phyloP scores from a whole-genome alignment of 805 yeast genomes.

The Saturnispora halmiae region DNA sequence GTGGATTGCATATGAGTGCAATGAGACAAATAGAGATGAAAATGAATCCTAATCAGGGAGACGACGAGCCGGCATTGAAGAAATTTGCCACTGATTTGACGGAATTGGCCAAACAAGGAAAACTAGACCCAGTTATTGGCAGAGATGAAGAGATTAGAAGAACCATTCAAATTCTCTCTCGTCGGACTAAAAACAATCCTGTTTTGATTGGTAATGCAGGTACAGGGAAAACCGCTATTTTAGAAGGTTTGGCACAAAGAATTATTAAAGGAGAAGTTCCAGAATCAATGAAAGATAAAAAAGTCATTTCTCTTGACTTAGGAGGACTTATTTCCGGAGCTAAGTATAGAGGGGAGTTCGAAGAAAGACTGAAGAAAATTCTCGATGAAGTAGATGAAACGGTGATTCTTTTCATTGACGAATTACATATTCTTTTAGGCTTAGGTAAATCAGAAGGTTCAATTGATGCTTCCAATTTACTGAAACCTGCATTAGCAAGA shows the following conservation, averaged over 20 bases:
- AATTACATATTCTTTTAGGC: slow-evolving; percentile 81
- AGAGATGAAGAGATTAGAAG: slow-evolving; percentile 91
- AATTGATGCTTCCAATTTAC: slow-evolving; percentile 87
- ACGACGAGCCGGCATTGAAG: slow-evolving; percentile 68
- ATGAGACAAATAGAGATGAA: slow-evolving; percentile 20
- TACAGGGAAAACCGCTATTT: slow-evolving; percentile 94
- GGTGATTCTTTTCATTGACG: slow-evolving; percentile 81
- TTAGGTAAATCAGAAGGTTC: slow-evolving; percentile 91
- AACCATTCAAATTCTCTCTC: slow-evolving; percentile 82
- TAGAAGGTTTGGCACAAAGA: slow-evolving; percentile 94
- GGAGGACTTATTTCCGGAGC: slow-evolving; percentile 92
- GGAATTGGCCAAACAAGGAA: slow-evolving; percentile 77
- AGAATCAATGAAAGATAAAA: slow-evolving; percentile 81
- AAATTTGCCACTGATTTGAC: slow-evolving; percentile 83
- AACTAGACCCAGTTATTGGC: slow-evolving; percentile 94
- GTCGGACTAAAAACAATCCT: slow-evolving; percentile 93
- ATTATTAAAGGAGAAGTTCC: slow-evolving; percentile 90
- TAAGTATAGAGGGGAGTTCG: slow-evolving; percentile 93
- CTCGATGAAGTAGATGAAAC: slow-evolving; percentile 75
- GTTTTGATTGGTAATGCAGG: slow-evolving; percentile 95
- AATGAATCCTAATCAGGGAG: slow-evolving; percentile 28
- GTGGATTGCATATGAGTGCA: slow-evolving; percentile 15
- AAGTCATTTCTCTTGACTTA: slow-evolving; percentile 73
- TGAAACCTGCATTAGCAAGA: slow-evolving; percentile 90
- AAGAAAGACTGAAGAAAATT: slow-evolving; percentile 74